phyloP scores from a whole-genome alignment of 495 filamentous ascomycete genomes.

The Penicillium paxilli region DNA sequence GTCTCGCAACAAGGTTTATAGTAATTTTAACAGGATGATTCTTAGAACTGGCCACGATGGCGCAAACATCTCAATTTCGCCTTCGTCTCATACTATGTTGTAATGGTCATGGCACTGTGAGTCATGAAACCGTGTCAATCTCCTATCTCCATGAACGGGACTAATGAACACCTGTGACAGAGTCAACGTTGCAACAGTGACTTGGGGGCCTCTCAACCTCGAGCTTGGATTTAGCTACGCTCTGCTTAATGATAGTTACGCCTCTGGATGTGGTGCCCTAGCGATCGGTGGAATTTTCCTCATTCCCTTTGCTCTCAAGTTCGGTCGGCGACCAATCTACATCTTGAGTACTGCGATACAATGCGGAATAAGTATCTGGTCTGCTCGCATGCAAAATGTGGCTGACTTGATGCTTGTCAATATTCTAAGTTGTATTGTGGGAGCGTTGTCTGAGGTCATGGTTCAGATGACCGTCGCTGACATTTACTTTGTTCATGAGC shows the following conservation, averaged over 20 bases:
- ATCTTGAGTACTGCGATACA: conserved; percentile 36
- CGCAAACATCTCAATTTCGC: conserved; percentile 23
- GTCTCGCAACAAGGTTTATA: too few species aligned
- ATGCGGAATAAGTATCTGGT: conserved; percentile 40
- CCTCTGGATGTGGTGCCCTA: conserved; percentile 36
- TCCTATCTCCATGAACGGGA: neutral
- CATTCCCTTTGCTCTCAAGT: conserved; percentile 47
- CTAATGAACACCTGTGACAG: conserved; percentile 6
- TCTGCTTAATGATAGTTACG: conserved; percentile 41
- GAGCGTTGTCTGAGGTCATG: conserved; percentile 39
- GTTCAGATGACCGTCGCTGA: conserved; percentile 50
- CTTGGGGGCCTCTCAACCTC: conserved; percentile 39
- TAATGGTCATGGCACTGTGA: conserved; percentile 23
- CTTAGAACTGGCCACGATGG: conserved; percentile 20
- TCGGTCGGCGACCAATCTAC: conserved; percentile 44
- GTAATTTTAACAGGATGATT: neutral
- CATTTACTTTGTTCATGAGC: conserved; percentile 50
- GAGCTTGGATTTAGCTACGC: conserved; percentile 39
- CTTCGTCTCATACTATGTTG: conserved; percentile 21
- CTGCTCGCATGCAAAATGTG: conserved; percentile 33
- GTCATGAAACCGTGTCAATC: neutral
- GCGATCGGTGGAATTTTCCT: conserved; percentile 40
- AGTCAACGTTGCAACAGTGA: conserved; percentile 36
- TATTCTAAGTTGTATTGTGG: conserved; percentile 33
- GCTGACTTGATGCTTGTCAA: conserved; percentile 40